These are phyloP conservation scores for Mycena indigotica DNA, from an alignment of 768 basidiomycete genomes.

Conservation along the genomic window DNA sequence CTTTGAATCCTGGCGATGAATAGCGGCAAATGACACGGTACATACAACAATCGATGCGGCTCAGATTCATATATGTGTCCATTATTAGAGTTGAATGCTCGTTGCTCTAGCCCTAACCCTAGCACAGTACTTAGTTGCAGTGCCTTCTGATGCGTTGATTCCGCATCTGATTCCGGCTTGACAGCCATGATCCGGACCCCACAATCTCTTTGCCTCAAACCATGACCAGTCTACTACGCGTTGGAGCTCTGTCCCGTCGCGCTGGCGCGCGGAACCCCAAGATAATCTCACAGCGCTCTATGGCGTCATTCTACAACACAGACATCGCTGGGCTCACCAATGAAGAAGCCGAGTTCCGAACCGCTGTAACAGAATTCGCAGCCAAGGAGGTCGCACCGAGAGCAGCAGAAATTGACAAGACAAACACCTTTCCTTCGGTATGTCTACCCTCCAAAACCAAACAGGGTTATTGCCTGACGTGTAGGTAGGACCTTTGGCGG, in stretches of 20 bases:
- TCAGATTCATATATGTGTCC: too few species aligned
- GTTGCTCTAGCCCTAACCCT: too few species aligned
- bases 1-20: too few species aligned
- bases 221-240: not conserved
- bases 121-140: too few species aligned
- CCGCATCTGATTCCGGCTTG: too few species aligned
- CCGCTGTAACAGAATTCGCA: slow-evolving; percentile 78
- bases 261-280: too few species aligned
- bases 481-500: slow-evolving; percentile 81
- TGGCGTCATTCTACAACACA: slow-evolving; percentile 66
- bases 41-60: too few species aligned
- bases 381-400: slow-evolving; percentile 82
- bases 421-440: slow-evolving; percentile 79
- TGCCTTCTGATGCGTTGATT: too few species aligned
- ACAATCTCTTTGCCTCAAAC: not conserved
- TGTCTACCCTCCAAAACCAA: slow-evolving; percentile 30
- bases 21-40: too few species aligned
- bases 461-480: too few species aligned
- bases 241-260: too few species aligned
- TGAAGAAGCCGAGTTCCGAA: slow-evolving; percentile 85
- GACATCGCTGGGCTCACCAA: slow-evolving; percentile 77
- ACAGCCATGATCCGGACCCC: not conserved
- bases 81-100: too few species aligned
- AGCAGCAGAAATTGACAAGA: slow-evolving; percentile 84
- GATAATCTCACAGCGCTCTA: slow-evolving; percentile 12